phyloP scores from a whole-genome alignment of 441 rosid genomes.

The Erysimum pusillum region DNA sequence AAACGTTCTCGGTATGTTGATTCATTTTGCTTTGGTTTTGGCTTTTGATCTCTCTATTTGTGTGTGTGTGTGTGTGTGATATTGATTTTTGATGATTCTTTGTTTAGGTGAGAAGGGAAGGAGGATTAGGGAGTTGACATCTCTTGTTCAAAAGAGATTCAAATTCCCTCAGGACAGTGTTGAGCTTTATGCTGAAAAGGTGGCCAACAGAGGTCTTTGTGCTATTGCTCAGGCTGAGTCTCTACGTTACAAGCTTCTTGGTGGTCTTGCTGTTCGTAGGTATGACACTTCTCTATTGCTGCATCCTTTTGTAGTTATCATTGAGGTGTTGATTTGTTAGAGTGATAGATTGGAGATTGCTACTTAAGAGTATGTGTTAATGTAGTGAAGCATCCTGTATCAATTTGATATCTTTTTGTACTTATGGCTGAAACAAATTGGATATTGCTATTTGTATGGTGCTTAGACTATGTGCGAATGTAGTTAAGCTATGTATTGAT shows the following conservation, averaged over 20 bases:
- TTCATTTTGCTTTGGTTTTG: too few species aligned
- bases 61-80: neutral
- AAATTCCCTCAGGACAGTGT: conserved; percentile 78
- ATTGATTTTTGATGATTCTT: too few species aligned
- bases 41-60: too few species aligned
- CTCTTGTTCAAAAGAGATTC: conserved; percentile 82
- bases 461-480: too few species aligned
- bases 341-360: too few species aligned
- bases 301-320: too few species aligned
- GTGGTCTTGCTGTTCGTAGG: conserved; percentile 94
- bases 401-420: too few species aligned
- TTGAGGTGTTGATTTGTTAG: neutral
- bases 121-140: conserved; percentile 89
- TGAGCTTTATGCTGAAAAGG: conserved; percentile 86
- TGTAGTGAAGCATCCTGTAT: too few species aligned
- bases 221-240: conserved; percentile 92
- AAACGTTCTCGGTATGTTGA: conserved; percentile 69
- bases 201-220: conserved; percentile 78
- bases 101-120: conserved; percentile 90
- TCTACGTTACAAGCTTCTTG: conserved; percentile 90
- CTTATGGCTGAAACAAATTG: too few species aligned
- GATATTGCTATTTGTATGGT: too few species aligned
- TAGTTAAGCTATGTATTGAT: too few species aligned
- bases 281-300: neutral
- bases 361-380: too few species aligned